phyloP scores from a whole-genome alignment of 441 rosid genomes.

The Erodium moschatum region DNA sequence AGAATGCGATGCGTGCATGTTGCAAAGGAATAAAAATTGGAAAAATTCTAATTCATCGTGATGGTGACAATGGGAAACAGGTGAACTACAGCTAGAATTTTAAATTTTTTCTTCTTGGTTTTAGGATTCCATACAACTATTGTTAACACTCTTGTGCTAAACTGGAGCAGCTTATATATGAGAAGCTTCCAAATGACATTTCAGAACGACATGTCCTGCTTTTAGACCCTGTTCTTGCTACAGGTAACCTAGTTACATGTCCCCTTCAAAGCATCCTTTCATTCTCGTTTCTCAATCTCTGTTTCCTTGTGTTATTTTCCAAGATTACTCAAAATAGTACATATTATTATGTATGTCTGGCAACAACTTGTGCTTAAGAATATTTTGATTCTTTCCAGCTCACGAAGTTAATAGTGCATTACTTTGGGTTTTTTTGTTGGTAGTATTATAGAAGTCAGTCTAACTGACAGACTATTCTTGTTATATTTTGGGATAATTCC shows the following conservation, averaged over 20 bases:
- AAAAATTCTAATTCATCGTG: constrained; percentile 87
- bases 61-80: constrained; percentile 87
- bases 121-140: constrained; percentile 53
- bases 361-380: not conserved
- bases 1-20: constrained; percentile 90
- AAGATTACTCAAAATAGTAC: not conserved
- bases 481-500: no score
- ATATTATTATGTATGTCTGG: not conserved
- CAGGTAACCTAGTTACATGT: constrained; percentile 40
- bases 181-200: constrained; percentile 93
- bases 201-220: constrained; percentile 92
- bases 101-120: constrained; percentile 35
- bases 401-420: not conserved
- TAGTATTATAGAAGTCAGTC: no score
- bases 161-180: constrained; percentile 81
- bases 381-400: not conserved
- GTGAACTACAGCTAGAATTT: constrained; percentile 31
- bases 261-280: constrained; percentile 9
- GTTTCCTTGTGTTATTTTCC: not conserved
- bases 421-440: no score
- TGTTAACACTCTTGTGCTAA: constrained; percentile 74
- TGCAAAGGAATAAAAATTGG: constrained; percentile 97
- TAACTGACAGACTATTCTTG: no score
- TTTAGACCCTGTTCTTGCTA: constrained; percentile 90
- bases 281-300: not conserved